Evolutionary conservation across 768 basidiomycete species (phyloP), one percentile per base, ranked within the genome.

Genomic region (Leccinum disarticulatum): DNA sequence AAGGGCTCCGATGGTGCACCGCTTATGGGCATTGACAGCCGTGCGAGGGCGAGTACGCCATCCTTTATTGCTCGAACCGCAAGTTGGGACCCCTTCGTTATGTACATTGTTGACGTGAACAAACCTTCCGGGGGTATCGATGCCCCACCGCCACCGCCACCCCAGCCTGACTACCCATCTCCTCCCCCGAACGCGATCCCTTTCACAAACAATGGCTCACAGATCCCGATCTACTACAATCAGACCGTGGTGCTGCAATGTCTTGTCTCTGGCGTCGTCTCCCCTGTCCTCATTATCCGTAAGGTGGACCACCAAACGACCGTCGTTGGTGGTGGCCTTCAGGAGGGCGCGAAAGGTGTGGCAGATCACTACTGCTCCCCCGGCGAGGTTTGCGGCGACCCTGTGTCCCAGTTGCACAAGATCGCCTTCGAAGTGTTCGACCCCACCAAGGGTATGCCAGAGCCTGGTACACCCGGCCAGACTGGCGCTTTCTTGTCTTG

Each of bases 71-170:
- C 93, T 27, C 84, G 91, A 57, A 95, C 93, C 17, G 88, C 90
- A 36, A 88, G 90, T 66, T 95, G 93, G 93, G 91, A 95, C 76
- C 90, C 94, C 0, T 98, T 97, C 76, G 87, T 98, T 68, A 92
- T 98, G 83, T 98, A 97, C 79, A 94, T 97, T 62, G 95, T 97
- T 62, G 95, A 98, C 73, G 91, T 94, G 62, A 88, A 85, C 76
- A 90, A 89, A 69, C 90, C 93, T 19, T 81, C 84, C 19, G 87
- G 87, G 30, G 87, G 87, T 14, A 85, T 90, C 54, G 90, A 91
- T 66, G 81, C 86, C 33, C 86, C 90, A 6, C 87, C 89, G 4
- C 89, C 90, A 0, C 90, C 91, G 15, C 89, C 91, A 4, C 90
- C 87, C 1, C 90, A 93, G 56, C 85, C 88, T 1, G 94, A 93